phyloP scores from a whole-genome alignment of 2,329 filamentous ascomycete genomes.

The Colletotrichum kahawae region DNA sequence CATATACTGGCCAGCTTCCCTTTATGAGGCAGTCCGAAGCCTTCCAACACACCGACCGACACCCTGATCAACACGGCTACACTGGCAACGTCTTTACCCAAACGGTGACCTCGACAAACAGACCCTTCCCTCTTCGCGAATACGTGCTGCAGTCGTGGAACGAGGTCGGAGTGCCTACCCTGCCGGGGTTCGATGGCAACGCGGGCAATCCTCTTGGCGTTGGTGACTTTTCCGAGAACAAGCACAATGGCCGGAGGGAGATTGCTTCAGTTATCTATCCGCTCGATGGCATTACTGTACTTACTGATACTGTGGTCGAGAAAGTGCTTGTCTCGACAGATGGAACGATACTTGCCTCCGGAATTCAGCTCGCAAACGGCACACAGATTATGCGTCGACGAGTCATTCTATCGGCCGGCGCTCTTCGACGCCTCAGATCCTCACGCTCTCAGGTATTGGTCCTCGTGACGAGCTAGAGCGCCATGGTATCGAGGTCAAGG shows the following conservation, averaged over 20 bases:
- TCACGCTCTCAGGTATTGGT: not conserved
- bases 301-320: not conserved
- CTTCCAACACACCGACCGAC: not conserved
- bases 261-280: not conserved
- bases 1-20: not conserved
- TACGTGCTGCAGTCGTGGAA: not conserved
- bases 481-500: not conserved
- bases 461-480: not conserved
- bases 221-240: not conserved
- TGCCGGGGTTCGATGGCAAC: not conserved
- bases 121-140: not conserved
- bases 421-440: not conserved
- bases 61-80: not conserved
- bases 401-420: not conserved
- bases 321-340: not conserved
- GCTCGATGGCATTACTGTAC: not conserved
- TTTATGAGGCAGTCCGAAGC: not conserved
- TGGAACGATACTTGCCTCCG: accelerated
- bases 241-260: not conserved
- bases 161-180: not conserved
- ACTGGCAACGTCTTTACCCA: not conserved
- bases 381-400: accelerated
- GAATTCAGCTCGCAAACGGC: not conserved
- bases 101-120: not conserved
- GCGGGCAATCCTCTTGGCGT: not conserved